Conservation (phyloP, 805 yeast genomes). For the Trichomonascus vanleenenianus region DNA sequence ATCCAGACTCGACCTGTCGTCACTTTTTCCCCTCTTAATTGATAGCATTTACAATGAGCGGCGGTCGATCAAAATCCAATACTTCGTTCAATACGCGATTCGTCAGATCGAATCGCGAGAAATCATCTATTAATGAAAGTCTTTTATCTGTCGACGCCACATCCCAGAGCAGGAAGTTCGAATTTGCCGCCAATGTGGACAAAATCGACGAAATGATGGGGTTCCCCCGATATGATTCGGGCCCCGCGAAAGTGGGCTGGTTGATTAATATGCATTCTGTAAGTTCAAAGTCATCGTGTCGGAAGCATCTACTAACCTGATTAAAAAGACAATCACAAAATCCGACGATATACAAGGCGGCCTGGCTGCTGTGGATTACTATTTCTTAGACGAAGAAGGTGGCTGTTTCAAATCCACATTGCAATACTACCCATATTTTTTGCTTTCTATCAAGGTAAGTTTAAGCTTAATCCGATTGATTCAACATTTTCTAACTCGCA, state of each 20-base stretch:
- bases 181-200: constrained; percentile 33
- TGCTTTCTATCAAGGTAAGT: constrained; percentile 55
- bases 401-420: constrained; percentile 86
- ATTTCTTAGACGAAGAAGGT: constrained; percentile 93
- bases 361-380: constrained; percentile 84
- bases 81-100: constrained; percentile 2
- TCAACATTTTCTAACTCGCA: not conserved
- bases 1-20: not conserved
- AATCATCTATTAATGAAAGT: constrained; percentile 11
- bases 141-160: constrained; percentile 14
- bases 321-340: constrained; percentile 34
- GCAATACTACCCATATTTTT: constrained; percentile 81
- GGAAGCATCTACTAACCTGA: constrained; percentile 5
- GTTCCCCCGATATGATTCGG: constrained; percentile 66
- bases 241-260: constrained; percentile 80
- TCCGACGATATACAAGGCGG: constrained; percentile 56
- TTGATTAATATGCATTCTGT: constrained; percentile 90
- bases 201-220: constrained; percentile 79
- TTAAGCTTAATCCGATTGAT: not conserved
- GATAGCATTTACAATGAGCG: not conserved
- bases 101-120: constrained; percentile 7
- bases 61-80: not conserved
- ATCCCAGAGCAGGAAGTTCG: constrained; percentile 12
- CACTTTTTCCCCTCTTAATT: not conserved
- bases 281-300: too few relatives aligned